Conservation (phyloP, 75 land plant species). For the Cunninghamia lanceolata region DNA sequence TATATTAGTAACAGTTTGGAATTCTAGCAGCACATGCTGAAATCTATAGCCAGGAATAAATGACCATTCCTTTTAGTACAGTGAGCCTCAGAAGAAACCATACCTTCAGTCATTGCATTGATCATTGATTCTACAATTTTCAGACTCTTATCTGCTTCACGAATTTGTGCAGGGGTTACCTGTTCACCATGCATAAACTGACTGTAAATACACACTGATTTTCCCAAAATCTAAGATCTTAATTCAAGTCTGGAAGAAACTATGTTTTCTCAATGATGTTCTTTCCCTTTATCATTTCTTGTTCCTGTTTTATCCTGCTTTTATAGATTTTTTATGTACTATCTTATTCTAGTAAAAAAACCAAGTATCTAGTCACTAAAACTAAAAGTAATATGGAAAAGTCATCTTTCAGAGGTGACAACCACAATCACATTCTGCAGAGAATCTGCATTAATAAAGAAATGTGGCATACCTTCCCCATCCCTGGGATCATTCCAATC, state of each 20-base stretch:
- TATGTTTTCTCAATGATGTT: neutral
- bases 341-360: neutral
- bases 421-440: neutral
- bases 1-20: neutral
- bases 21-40: neutral
- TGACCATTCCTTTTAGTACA: neutral
- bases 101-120: conserved; percentile 94
- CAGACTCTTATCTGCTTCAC: conserved; percentile 94
- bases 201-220: neutral
- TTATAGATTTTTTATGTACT: neutral
- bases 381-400: neutral
- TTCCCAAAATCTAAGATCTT: neutral
- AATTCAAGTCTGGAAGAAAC: neutral
- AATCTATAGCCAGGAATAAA: neutral
- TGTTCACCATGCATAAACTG: conserved; percentile 21
- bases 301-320: neutral
- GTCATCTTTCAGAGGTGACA: neutral
- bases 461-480: conserved; percentile 75
- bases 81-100: neutral
- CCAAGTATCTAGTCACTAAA: neutral
- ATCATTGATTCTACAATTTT: conserved; percentile 94
- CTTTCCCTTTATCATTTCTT: neutral
- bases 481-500: conserved; percentile 94
- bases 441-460: conserved; percentile 2
- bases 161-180: conserved; percentile 95